A percentile compares a stretch with the other conserved stretches of the same genome.
Conservation (phyloP, 164 flowering plant species). For the Kingdonia uniflora region DNA sequence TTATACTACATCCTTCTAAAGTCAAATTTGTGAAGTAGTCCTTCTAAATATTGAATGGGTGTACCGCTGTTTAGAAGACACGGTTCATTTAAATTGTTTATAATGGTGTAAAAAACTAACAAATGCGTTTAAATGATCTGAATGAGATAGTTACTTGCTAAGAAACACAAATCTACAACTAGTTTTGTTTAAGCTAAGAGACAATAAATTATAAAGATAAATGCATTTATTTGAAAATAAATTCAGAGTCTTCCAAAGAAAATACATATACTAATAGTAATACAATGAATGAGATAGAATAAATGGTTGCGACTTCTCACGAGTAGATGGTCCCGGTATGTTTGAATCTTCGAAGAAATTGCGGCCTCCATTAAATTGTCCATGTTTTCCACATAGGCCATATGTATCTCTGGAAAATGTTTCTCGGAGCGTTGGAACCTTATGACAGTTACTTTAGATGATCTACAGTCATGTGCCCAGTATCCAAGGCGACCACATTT, state of each 20-base stretch:
- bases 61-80: background rate
- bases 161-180: too few relatives aligned
- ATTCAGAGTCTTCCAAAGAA: too few relatives aligned
- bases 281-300: background rate
- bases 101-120: background rate
- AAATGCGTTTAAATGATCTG: too few relatives aligned
- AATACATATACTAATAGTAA: too few relatives aligned
- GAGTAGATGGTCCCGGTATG: background rate
- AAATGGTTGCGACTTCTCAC: background rate
- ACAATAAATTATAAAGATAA: background rate
- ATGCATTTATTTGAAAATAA: too few relatives aligned
- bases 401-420: background rate
- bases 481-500: background rate
- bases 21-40: background rate
- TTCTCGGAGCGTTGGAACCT: too few relatives aligned
- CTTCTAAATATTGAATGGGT: background rate
- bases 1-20: background rate
- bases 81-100: background rate
- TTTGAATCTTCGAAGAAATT: background rate
- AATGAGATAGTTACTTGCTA: too few relatives aligned
- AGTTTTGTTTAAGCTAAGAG: background rate
- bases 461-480: background rate
- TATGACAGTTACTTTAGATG: too few relatives aligned
- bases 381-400: background rate
- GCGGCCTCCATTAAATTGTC: background rate